Percentiles rank a stretch among this genome's conserved stretches.
These are phyloP conservation scores for Ceratocystis destructans DNA, from an alignment of 2,329 filamentous ascomycete species.

Conservation along the genomic window DNA sequence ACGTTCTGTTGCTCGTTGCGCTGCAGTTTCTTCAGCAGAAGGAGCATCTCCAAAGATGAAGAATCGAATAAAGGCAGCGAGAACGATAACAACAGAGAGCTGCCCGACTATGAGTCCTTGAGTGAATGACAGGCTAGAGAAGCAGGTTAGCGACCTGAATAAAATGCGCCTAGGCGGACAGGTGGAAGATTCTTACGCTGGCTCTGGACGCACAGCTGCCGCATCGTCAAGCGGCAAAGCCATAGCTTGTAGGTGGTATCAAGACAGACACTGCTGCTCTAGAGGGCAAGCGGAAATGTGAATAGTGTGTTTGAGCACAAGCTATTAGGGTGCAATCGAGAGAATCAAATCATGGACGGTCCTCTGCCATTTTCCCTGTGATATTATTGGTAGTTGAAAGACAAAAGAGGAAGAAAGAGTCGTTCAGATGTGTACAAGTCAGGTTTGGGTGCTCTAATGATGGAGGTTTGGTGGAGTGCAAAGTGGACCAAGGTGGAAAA, in stretches of 20 bases:
- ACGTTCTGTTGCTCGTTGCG: constrained; percentile 60
- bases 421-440: background rate
- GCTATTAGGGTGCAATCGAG: background rate
- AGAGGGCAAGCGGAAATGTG: background rate
- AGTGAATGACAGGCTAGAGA: constrained; percentile 65
- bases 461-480: background rate
- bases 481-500: constrained; percentile 1
- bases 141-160: background rate
- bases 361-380: background rate
- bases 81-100: constrained; percentile 75
- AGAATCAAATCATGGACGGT: background rate
- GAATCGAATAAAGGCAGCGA: constrained; percentile 96
- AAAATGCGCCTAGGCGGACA: background rate
- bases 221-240: constrained; percentile 15
- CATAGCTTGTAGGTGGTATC: constrained; percentile 6
- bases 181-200: constrained; percentile 30
- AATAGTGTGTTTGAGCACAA: background rate
- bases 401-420: background rate
- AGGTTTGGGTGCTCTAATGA: background rate
- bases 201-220: constrained; percentile 28
- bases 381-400: background rate
- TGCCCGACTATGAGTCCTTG: constrained; percentile 89
- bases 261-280: background rate
- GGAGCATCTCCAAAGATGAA: constrained; percentile 97
- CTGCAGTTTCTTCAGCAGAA: constrained; percentile 65